phyloP scores from a whole-genome alignment of 495 filamentous ascomycete genomes.

The Geopyxis carbonaria region DNA sequence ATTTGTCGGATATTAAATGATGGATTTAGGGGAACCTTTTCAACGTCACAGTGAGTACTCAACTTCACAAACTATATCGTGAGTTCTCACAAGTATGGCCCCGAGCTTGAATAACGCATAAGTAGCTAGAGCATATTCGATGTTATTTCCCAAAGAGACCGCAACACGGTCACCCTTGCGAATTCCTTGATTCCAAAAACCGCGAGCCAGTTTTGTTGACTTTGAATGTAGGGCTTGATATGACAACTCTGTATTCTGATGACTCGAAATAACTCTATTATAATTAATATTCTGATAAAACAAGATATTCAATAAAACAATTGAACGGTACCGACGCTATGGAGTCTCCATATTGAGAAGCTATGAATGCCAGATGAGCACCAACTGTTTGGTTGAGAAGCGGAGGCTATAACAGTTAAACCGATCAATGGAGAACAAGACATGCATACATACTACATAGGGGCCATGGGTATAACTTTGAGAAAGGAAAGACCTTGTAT shows the following conservation, averaged over 20 bases:
- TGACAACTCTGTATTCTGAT: constrained; percentile 46
- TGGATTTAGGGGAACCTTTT: constrained; percentile 72
- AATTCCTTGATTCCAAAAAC: constrained; percentile 56
- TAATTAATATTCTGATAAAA: constrained; percentile 1
- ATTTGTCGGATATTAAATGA: constrained; percentile 74
- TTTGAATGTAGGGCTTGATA: constrained; percentile 57
- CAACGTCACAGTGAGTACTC: no score
- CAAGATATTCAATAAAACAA: background rate
- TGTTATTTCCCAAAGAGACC: constrained; percentile 67
- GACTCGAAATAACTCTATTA: constrained; percentile 44
- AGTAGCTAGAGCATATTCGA: constrained; percentile 63
- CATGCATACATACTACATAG: no score
- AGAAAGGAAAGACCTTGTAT: no score
- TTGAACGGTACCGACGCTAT: constrained; percentile 41
- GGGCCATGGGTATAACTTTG: no score
- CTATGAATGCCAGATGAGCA: constrained; percentile 59
- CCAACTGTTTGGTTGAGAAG: constrained; percentile 61
- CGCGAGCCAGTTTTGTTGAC: constrained; percentile 62
- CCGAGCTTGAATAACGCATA: constrained; percentile 90
- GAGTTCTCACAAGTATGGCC: constrained; percentile 52
- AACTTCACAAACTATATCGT: no score
- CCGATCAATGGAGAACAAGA: no score
- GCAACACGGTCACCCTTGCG: constrained; percentile 72
- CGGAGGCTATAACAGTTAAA: constrained; percentile 54
- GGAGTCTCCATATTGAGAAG: constrained; percentile 53